These are phyloP conservation scores for Moesziomyces parantarcticus DNA, from an alignment of 1,284 basidiomycete genomes.

Conservation along the genomic window DNA sequence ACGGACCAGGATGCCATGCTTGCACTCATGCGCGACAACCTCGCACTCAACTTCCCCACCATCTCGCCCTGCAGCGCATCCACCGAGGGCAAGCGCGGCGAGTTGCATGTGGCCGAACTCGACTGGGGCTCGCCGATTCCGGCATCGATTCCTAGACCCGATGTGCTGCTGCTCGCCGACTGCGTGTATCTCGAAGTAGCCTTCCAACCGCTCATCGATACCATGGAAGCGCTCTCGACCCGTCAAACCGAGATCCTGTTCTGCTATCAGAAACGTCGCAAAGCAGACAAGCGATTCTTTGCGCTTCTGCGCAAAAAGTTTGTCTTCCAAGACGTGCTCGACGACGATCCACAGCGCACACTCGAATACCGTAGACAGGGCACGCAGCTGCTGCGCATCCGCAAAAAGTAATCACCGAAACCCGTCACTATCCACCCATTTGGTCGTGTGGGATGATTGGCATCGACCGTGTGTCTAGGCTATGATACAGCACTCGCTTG, in stretches of 20 bases:
- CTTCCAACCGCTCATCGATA: constrained; percentile 86
- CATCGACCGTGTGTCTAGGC: background rate
- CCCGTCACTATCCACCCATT: no score
- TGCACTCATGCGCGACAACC: constrained; percentile 57
- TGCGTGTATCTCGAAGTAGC: constrained; percentile 92
- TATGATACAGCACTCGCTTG: constrained; percentile 5
- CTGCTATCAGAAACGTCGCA: constrained; percentile 92
- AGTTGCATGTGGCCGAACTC: constrained; percentile 10
- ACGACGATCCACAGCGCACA: constrained; percentile 51
- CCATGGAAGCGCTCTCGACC: constrained; percentile 76
- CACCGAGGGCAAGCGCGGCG: background rate
- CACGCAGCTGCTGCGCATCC: constrained; percentile 49
- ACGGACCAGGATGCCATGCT: constrained; percentile 81
- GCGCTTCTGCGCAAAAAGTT: constrained; percentile 82
- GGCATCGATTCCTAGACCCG: constrained; percentile 69
- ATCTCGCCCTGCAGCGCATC: background rate
- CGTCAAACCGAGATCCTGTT: constrained; percentile 74
- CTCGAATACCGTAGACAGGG: constrained; percentile 55
- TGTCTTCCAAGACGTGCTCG: constrained; percentile 76
- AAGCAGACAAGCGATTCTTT: constrained; percentile 93
- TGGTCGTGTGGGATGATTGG: no score
- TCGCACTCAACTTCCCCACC: constrained; percentile 44
- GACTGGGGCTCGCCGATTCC: constrained; percentile 67
- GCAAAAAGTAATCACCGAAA: constrained; percentile 15
- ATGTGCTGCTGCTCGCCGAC: constrained; percentile 74